These are phyloP conservation scores for Apium graveolens DNA, from an alignment of 129 eudicot species.

Conservation along the genomic window DNA sequence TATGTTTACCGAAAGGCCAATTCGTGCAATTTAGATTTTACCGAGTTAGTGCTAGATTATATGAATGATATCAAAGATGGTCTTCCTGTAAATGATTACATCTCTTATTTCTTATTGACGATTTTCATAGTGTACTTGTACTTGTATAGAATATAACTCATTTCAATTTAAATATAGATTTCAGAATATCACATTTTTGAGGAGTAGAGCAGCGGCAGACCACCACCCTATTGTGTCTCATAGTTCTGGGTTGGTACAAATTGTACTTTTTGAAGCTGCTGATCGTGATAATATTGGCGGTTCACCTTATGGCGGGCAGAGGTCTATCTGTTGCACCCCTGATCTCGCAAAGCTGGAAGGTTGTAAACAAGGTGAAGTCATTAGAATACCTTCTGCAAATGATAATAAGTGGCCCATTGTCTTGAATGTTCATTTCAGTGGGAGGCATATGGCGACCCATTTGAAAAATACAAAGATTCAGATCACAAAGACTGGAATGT, in stretches of 20 bases:
- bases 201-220: conserved; percentile 69
- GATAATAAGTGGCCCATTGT: conserved; percentile 74
- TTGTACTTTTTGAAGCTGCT: conserved; percentile 81
- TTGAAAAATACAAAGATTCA: conserved; percentile 50
- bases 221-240: conserved; percentile 50
- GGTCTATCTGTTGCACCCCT: conserved; percentile 92
- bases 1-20: background rate
- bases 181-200: conserved; percentile 85
- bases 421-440: conserved; percentile 59
- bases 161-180: conserved; percentile 36
- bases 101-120: background rate
- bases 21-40: background rate
- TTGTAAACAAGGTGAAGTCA: conserved; percentile 95
- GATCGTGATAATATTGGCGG: conserved; percentile 99
- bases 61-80: background rate
- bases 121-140: background rate
- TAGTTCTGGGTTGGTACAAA: conserved; percentile 76
- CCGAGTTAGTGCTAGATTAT: background rate
- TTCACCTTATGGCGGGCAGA: conserved; percentile 97
- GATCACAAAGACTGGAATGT: conserved; percentile 85
- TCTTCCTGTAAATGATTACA: conserved; percentile 4
- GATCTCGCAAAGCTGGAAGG: conserved; percentile 99
- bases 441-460: conserved; percentile 47
- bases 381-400: conserved; percentile 58
- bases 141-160: background rate